phyloP scores from a whole-genome alignment of 2,329 filamentous ascomycete species.

The Scleromitrula shiraiana region DNA sequence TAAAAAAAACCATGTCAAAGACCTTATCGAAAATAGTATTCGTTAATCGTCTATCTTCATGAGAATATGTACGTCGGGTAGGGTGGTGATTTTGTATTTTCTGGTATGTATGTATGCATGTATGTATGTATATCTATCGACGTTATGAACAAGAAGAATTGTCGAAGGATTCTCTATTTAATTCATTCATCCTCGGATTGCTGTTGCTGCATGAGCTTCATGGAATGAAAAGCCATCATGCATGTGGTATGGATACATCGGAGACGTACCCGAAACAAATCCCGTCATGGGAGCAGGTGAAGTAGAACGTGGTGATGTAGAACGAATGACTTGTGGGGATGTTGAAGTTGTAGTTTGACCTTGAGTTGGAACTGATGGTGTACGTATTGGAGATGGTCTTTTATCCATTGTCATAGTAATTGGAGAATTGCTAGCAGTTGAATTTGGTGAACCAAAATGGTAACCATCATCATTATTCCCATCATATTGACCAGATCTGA shows the following conservation, averaged over 20 bases:
- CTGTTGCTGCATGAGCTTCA: slow-evolving; percentile 31
- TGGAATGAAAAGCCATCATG: slow-evolving; percentile 28
- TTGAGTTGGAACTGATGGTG: no score
- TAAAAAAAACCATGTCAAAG: not conserved
- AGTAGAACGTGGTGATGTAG: slow-evolving; percentile 37
- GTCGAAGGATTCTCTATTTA: no score
- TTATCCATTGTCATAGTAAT: slow-evolving; percentile 24
- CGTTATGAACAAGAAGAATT: not conserved
- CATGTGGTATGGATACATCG: slow-evolving; percentile 29
- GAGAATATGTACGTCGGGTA: no score
- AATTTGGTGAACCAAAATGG: slow-evolving; percentile 24
- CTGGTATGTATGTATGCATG: no score
- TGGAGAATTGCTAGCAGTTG: slow-evolving; percentile 30
- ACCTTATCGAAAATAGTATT: not conserved
- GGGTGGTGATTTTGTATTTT: no score
- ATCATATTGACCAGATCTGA: slow-evolving; percentile 37
- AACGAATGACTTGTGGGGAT: slow-evolving; percentile 30
- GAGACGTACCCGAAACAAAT: slow-evolving; percentile 40
- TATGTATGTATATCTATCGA: no score
- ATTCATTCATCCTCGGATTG: slow-evolving; percentile 29
- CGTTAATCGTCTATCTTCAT: not conserved
- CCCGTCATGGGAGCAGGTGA: slow-evolving; percentile 40
- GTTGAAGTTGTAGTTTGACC: slow-evolving; percentile 24
- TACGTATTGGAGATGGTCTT: slow-evolving; percentile 19
- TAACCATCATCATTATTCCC: slow-evolving; percentile 34